Evolutionary conservation across 2,329 filamentous ascomycete genomes (phyloP).

Genomic region (Colletotrichum orchidophilum): DNA sequence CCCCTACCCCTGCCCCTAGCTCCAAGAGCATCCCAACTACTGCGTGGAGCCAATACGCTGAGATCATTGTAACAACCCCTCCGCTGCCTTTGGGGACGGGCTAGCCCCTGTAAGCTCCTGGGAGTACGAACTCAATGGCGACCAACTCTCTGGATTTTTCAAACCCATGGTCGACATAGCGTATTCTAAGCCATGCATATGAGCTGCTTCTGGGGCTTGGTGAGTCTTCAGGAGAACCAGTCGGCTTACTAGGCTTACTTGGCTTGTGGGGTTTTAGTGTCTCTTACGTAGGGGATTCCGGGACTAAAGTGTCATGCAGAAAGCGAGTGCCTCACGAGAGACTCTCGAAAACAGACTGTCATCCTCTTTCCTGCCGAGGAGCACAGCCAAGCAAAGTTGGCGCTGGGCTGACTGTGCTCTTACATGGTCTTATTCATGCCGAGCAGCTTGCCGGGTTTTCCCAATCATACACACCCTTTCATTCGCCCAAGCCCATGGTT

Average conservation of each 20-base stretch:
- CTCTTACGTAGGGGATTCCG: neutral
- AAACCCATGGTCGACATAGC: neutral
- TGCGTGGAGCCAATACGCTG: conserved; percentile 17
- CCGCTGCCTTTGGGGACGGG: conserved; percentile 13
- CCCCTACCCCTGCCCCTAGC: conserved; percentile 24
- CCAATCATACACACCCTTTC: neutral
- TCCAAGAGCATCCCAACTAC: conserved; percentile 7
- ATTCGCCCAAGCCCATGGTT: neutral
- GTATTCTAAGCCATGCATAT: neutral
- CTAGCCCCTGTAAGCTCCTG: conserved; percentile 7
- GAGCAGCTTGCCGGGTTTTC: conserved; percentile 4
- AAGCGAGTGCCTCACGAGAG: neutral
- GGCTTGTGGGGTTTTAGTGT: neutral
- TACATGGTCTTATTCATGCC: conserved; percentile 1
- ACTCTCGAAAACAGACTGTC: conserved; percentile 6
- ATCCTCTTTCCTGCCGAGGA: neutral
- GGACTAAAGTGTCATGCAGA: neutral
- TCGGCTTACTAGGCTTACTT: neutral
- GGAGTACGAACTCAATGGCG: conserved; percentile 23
- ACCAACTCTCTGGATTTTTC: neutral
- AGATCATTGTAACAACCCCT: conserved; percentile 11
- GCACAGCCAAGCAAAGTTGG: conserved; percentile 11
- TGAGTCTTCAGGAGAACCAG: neutral
- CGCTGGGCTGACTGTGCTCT: conserved; percentile 25
- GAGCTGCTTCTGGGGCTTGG: neutral